Conservation (phyloP, 2,329 filamentous ascomycete genomes). For the Thermothelomyces thermophilus region DNA sequence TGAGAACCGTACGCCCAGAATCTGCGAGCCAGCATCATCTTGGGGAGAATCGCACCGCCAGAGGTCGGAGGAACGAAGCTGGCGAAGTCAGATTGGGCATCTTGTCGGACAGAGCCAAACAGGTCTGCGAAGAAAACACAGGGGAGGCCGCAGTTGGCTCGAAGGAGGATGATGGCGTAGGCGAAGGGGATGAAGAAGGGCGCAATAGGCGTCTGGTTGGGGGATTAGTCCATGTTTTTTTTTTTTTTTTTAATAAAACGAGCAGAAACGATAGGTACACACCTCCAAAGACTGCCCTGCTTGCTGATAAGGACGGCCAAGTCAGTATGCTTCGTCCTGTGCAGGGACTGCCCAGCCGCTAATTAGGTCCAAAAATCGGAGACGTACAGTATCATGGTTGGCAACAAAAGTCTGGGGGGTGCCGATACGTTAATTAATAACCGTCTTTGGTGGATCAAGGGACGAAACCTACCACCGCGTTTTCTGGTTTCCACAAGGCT, state of each 20-base stretch:
- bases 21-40: conserved; percentile 55
- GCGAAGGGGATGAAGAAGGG: conserved; percentile 60
- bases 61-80: conserved; percentile 38
- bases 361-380: background rate
- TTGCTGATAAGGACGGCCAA: conserved; percentile 34
- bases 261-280: background rate
- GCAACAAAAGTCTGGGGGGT: conserved; percentile 52
- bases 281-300: conserved; percentile 55
- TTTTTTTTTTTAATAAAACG: too few relatives aligned
- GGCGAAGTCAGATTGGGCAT: conserved; percentile 38
- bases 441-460: background rate
- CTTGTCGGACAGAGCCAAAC: conserved; percentile 51
- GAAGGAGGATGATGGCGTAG: conserved; percentile 61
- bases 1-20: conserved; percentile 62
- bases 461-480: conserved; percentile 45
- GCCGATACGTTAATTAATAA: background rate
- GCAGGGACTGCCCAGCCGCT: background rate
- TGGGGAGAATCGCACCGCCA: conserved; percentile 45
- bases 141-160: conserved; percentile 51
- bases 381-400: conserved; percentile 56
- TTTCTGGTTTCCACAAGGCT: conserved; percentile 43
- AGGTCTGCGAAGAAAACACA: conserved; percentile 67
- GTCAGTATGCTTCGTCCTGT: background rate
- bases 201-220: conserved; percentile 46
- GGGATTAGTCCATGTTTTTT: background rate